A percentile compares a stretch with the other conserved stretches of the same genome.
These are phyloP conservation scores for Tuber brumale DNA, from an alignment of 495 filamentous ascomycete genomes.

Conservation along the genomic window DNA sequence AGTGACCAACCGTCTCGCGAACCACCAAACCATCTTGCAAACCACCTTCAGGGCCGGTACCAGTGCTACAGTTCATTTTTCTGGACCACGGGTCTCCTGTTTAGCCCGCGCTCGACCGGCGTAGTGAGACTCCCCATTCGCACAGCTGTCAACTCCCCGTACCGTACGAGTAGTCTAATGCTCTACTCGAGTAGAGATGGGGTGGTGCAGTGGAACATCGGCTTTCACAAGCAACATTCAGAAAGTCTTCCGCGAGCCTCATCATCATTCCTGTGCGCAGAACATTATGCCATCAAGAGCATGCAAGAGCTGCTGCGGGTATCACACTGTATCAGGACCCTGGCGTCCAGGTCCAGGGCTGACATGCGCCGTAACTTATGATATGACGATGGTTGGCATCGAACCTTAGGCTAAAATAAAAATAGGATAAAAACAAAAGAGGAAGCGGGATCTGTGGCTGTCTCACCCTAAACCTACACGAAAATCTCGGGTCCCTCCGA, in stretches of 20 bases:
- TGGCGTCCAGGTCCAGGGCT: neutral
- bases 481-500: neutral
- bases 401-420: neutral
- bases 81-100: neutral
- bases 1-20: no score
- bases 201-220: neutral
- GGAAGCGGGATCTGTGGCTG: neutral
- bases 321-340: neutral
- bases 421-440: neutral
- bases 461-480: neutral
- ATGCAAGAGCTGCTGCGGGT: no score
- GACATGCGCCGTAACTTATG: neutral
- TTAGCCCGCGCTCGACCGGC: neutral
- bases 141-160: neutral
- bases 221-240: neutral
- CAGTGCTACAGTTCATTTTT: neutral
- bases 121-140: neutral
- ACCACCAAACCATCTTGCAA: neutral
- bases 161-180: neutral
- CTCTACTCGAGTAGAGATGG: neutral
- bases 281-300: no score
- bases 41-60: neutral
- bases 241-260: neutral
- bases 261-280: neutral
- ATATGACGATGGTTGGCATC: neutral